A percentile compares a stretch with the other conserved stretches of the same genome.
phyloP scores from a whole-genome alignment of 345 rosid genomes.

The Euphorbia peplus region DNA sequence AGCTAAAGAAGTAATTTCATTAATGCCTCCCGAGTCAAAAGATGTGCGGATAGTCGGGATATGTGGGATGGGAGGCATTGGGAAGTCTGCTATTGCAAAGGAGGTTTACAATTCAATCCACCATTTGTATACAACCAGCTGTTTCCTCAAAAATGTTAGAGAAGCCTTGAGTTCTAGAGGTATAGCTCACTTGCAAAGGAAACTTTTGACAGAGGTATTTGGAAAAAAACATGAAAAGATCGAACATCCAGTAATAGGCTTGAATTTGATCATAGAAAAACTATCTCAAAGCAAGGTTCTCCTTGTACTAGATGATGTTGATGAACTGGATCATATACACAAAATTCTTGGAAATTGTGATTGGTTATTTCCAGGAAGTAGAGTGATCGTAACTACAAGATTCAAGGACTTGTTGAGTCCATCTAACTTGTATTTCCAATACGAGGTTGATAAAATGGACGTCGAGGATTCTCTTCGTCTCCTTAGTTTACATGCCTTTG shows the following conservation, averaged over 20 bases:
- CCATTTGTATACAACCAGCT: constrained; percentile 14
- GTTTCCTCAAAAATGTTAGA: constrained; percentile 24
- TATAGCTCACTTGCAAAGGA: constrained; percentile 15
- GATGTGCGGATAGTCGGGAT: constrained; percentile 23
- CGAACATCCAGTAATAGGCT: background rate
- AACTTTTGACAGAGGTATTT: constrained; percentile 12
- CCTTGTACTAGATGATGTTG: constrained; percentile 21
- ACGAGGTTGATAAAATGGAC: constrained; percentile 3
- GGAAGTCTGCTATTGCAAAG: constrained; percentile 19
- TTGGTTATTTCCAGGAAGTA: constrained; percentile 22
- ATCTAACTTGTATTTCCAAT: background rate
- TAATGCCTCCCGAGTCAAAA: background rate
- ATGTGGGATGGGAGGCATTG: constrained; percentile 24
- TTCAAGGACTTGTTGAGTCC: constrained; percentile 3
- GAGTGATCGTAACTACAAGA: constrained; percentile 25
- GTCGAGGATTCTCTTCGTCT: constrained; percentile 13
- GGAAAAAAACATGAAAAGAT: constrained; percentile 9
- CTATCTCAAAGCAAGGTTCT: background rate
- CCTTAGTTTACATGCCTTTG: constrained; percentile 9
- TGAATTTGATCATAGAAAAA: background rate
- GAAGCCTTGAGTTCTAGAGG: constrained; percentile 1
- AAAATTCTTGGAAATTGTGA: background rate
- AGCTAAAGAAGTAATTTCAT: background rate
- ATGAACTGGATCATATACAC: background rate
- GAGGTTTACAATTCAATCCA: constrained; percentile 7